Base-by-base conservation (phyloP, 768 basidiomycete species). In the Tephrocybe sp. region DNA sequence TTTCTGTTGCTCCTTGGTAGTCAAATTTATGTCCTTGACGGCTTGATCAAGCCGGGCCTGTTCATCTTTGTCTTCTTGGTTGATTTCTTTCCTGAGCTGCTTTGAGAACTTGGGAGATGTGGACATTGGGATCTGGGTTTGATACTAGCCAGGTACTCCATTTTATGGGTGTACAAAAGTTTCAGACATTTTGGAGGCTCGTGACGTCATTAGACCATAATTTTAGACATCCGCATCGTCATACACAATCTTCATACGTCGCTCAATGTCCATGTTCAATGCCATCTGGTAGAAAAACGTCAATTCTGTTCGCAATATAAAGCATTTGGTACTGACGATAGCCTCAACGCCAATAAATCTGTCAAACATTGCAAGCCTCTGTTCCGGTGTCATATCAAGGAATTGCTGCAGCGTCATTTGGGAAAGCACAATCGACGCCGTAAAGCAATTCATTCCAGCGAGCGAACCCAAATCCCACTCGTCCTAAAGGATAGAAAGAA, bases 371-470 rank as follows among this genome's bases (percentile, higher is more conserved):
- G 71, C 64, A 9, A 77, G 35, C 44, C 86, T 72, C 33, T 66
- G 72, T 35, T 84, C 74, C 3, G 79, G 62, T 8, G 68, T 62
- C 65, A 77, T 64, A 12, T 78, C 72, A 20, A 91, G 59, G 58
- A 89, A 80, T 3, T 79, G 72, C 13, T 83, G 75, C 5, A 87
- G 59, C 4, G 73, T 68, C 6, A 72, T 70, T 51, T 81, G 76
- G 46, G 74, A 80, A 2, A 89, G 67, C 50, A 91, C 75, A 3
- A 84, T 66, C n/a, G 78, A 74, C 5, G 89, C 82, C 1, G 82
- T 81, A 61, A 89, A 87, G 5, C 71, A 66, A 51, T 91, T 91
- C 80, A 91, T 83, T 13, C 85, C 84, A 5, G 72, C 67, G 8
- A 80, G 70, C 1, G 65, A 61, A 0, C 80, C 76, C 42, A 92